phyloP scores from a whole-genome alignment of 2,329 filamentous ascomycete genomes.

The Elsinoe australis region DNA sequence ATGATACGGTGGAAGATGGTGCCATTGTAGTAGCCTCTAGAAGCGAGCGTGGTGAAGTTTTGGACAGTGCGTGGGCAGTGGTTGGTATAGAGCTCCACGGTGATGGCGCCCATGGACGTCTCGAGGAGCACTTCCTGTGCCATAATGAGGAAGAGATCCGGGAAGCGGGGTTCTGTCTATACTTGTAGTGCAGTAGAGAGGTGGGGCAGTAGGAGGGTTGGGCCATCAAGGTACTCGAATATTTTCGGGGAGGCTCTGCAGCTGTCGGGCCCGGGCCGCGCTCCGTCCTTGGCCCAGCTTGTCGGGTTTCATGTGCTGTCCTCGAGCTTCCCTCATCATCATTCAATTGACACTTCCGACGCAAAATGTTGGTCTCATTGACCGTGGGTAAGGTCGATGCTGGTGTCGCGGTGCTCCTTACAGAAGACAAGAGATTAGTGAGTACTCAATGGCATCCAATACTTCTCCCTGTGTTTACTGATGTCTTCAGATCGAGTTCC shows the following conservation, averaged over 20 bases:
- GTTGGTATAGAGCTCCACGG: slow-evolving; percentile 78
- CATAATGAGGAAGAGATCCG: slow-evolving; percentile 42
- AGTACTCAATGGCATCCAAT: slow-evolving; percentile 30
- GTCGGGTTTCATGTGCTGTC: neutral
- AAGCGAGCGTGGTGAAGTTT: slow-evolving; percentile 71
- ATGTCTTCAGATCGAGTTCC: slow-evolving; percentile 78
- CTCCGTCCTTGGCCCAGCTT: neutral
- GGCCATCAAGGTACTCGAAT: slow-evolving; percentile 14
- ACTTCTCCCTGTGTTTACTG: slow-evolving; percentile 17
- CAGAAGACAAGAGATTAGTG: slow-evolving; percentile 93
- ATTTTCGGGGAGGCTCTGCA: slow-evolving; percentile 3
- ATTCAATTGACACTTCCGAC: neutral
- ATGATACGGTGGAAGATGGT: slow-evolving; percentile 92
- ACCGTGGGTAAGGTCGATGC: slow-evolving; percentile 99
- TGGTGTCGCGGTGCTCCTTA: slow-evolving; percentile 92
- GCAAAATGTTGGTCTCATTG: slow-evolving; percentile 81
- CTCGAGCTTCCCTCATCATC: slow-evolving; percentile 1
- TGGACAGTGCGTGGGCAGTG: slow-evolving; percentile 43
- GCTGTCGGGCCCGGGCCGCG: slow-evolving; percentile 12
- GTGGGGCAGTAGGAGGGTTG: no score
- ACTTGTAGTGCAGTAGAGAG: no score
- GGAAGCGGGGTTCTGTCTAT: neutral
- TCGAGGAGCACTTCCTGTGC: slow-evolving; percentile 71
- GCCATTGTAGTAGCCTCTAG: slow-evolving; percentile 79
- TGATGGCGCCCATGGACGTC: slow-evolving; percentile 79